A percentile compares a stretch with the other conserved stretches of the same genome.
Conservation (phyloP, 1,139 yeast genomes). For the Meyerozyma smithsonii region DNA sequence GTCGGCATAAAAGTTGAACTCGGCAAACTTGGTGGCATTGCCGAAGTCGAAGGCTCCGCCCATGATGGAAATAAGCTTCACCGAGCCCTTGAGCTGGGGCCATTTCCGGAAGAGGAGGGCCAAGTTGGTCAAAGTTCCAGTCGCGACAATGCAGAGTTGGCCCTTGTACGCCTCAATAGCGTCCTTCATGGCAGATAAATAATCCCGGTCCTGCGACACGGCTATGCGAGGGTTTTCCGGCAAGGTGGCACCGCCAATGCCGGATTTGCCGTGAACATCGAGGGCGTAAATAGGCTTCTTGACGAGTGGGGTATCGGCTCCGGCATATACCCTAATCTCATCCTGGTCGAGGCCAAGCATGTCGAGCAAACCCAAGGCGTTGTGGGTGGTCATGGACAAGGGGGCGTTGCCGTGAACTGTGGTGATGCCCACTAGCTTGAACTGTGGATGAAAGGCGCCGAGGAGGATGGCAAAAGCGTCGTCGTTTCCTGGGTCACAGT, state of each 20-base stretch:
- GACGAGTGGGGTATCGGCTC: slow-evolving; percentile 54
- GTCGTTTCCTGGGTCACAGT: slow-evolving; percentile 92
- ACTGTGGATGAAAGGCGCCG: slow-evolving; percentile 54
- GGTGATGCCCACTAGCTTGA: slow-evolving; percentile 66
- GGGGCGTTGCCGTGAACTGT: slow-evolving; percentile 83
- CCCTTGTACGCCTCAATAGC: slow-evolving; percentile 42
- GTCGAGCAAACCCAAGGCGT: slow-evolving; percentile 64
- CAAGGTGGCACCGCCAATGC: slow-evolving; percentile 67
- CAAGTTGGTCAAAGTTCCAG: slow-evolving; percentile 72
- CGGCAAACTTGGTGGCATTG: slow-evolving; percentile 54
- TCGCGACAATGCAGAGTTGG: slow-evolving; percentile 54
- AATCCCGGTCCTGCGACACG: slow-evolving; percentile 32
- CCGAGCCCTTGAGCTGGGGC: slow-evolving; percentile 46
- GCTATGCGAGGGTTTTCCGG: slow-evolving; percentile 45
- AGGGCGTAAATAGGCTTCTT: slow-evolving; percentile 50
- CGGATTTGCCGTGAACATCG: slow-evolving; percentile 68
- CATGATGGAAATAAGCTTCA: slow-evolving; percentile 61
- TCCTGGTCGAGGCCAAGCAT: slow-evolving; percentile 42
- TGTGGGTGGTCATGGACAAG: slow-evolving; percentile 60
- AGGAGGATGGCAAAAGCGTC: slow-evolving; percentile 76
- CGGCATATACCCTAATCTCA: slow-evolving; percentile 61
- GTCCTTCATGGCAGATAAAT: slow-evolving; percentile 53
- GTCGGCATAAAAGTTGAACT: slow-evolving; percentile 73
- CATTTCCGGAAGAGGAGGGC: slow-evolving; percentile 46
- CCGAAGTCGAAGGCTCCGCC: slow-evolving; percentile 62